Percentiles rank a stretch among this genome's conserved stretches.
Conservation (phyloP, 1,284 basidiomycete species). For the Gymnopus androsaceus region DNA sequence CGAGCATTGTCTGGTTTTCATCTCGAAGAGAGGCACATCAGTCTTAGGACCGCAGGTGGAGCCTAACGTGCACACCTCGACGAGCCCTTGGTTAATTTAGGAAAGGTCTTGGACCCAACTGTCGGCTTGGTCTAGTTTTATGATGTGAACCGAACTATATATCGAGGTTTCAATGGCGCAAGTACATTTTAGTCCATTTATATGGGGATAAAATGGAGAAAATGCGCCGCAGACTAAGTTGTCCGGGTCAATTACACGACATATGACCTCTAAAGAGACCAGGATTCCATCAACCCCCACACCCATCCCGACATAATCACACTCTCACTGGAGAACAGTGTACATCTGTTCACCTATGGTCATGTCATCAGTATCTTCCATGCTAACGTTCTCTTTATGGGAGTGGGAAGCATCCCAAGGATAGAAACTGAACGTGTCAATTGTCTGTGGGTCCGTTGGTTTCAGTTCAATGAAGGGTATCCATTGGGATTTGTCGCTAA, state of each 20-base stretch:
- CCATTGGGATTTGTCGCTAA: slow-evolving; percentile 13
- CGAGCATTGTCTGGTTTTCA: too few relatives aligned
- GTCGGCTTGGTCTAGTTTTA: too few relatives aligned
- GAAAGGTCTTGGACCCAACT: too few relatives aligned
- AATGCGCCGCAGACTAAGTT: too few relatives aligned
- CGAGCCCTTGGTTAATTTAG: too few relatives aligned
- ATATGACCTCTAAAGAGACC: slow-evolving; percentile 32
- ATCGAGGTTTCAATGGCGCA: too few relatives aligned
- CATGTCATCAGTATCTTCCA: slow-evolving; percentile 35
- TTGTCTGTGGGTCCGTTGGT: slow-evolving; percentile 35
- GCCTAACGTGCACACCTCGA: too few relatives aligned
- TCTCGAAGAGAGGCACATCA: too few relatives aligned
- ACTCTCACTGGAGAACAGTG: slow-evolving; percentile 15
- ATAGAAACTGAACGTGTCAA: slow-evolving; percentile 23
- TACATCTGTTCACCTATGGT: slow-evolving; percentile 33
- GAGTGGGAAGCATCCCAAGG: neutral
- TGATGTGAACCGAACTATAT: too few relatives aligned
- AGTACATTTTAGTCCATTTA: too few relatives aligned
- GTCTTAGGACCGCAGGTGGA: too few relatives aligned
- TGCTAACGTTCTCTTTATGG: slow-evolving; percentile 18
- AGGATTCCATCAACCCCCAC: slow-evolving; percentile 37
- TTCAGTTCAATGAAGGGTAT: slow-evolving; percentile 18
- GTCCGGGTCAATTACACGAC: slow-evolving; percentile 33
- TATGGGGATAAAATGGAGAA: too few relatives aligned
- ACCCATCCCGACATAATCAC: slow-evolving; percentile 33